Percentiles rank a stretch among this genome's conserved stretches.
Evolutionary conservation across 495 filamentous ascomycete species (phyloP).

Genomic region (Chaetomium cochliodes): DNA sequence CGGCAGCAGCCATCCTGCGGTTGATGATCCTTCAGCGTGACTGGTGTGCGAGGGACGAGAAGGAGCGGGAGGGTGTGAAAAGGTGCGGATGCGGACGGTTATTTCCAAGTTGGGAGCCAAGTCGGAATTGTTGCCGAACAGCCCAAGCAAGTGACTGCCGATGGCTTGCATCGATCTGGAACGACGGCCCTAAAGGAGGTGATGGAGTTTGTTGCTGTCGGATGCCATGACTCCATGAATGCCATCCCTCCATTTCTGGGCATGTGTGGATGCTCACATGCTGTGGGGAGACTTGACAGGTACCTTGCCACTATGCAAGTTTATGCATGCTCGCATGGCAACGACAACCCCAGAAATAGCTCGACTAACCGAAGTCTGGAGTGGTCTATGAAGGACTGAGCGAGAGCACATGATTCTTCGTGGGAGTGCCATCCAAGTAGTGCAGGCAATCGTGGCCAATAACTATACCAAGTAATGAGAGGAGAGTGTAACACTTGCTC

Average conservation of each 20-base stretch:
- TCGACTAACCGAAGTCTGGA: background rate
- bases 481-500: too few species aligned
- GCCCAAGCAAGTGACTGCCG: background rate
- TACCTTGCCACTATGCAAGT: constrained; percentile 19
- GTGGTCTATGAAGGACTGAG: background rate
- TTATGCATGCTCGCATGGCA: constrained; percentile 26
- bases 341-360: background rate
- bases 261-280: too few species aligned
- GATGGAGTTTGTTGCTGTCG: constrained; percentile 11
- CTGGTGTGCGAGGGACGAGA: background rate
- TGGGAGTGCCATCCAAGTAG: too few species aligned
- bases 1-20: constrained; percentile 6
- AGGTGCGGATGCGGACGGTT: constrained; percentile 11
- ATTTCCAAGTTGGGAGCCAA: constrained; percentile 11
- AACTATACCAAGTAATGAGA: too few species aligned
- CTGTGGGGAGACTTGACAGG: background rate
- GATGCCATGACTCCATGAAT: constrained; percentile 2
- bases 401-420: too few species aligned
- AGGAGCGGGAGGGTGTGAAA: background rate
- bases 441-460: too few species aligned
- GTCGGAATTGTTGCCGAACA: constrained; percentile 8
- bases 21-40: constrained; percentile 1
- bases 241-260: background rate
- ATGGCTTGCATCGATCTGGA: too few species aligned
- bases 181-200: background rate